Evolutionary conservation across 306 rosid species (phyloP), one percentile per base, ranked within the genome.

Genomic region (Corylus heterophylla): DNA sequence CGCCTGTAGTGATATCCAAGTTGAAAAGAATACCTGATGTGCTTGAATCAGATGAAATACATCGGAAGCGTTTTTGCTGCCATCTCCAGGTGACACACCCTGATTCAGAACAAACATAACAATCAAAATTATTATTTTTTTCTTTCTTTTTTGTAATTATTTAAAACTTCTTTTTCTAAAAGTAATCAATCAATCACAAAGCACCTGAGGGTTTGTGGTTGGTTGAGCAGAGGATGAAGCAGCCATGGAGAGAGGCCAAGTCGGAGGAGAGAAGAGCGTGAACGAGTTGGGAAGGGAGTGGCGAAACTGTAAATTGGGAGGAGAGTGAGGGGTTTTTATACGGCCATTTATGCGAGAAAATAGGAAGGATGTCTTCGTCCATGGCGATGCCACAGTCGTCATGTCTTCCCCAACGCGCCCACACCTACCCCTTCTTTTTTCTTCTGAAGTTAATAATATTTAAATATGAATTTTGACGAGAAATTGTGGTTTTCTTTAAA

Each of bases 21-120:
- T 44, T 66, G 44, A 81, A 17, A 16, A 61, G 50, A 61, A 72
- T 83, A 94, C 97, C 98, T 95, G 96, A 85, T 92, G 98, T 69
- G 91, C 88, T 78, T 82, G 92, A 89, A 95, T 86, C 81, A 90
- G 83, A 82, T 88, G 89, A 75, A 89, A 88, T 1, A 91, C 73
- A 47, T 84, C 84, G 14, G 83, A 83, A 78, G 85, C 89, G 70
- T 78, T 76, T 2, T 81, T 82, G 54, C 69, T 80, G 76, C 35
- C 88, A 85, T 82, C 89, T 71, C 92, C 89, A 69, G 93, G 69
- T 12, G 92, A 58, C 73, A 63, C 87, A 69, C 81, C 78, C 97
- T 90, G 85, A 74, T 77, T 71, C 62, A 79, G 47, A 79, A 87
- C 48, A 62, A 56, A 76, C 71, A 80, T 10, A 42, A 74, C 68